Conservation (phyloP, 768 basidiomycete genomes). For the Termitomyces sp. region DNA sequence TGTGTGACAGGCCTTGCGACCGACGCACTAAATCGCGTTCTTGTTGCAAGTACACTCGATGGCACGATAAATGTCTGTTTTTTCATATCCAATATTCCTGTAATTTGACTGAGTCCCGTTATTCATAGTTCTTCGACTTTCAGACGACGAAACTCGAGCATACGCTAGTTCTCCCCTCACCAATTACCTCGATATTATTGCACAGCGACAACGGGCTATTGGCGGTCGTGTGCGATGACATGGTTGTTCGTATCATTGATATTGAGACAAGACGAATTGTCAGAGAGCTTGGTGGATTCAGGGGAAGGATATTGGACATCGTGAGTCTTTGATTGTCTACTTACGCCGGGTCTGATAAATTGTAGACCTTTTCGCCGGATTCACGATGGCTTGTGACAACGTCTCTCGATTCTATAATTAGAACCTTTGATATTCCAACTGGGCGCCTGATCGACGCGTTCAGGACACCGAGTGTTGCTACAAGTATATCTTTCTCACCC, state of each 20-base stretch:
- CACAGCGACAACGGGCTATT: conserved; percentile 86
- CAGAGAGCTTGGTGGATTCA: conserved; percentile 82
- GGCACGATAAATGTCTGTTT: conserved; percentile 81
- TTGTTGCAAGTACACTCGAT: conserved; percentile 85
- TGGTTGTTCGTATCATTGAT: conserved; percentile 81
- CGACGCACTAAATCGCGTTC: conserved; percentile 77
- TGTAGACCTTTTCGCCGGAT: conserved; percentile 89
- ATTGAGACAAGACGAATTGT: conserved; percentile 87
- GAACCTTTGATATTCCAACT: conserved; percentile 95
- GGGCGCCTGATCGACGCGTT: conserved; percentile 92
- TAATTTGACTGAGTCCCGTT: conserved; percentile 1
- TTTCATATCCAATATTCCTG: background rate
- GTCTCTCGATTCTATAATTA: conserved; percentile 86
- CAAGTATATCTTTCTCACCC: conserved; percentile 89
- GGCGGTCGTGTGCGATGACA: conserved; percentile 83
- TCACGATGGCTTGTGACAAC: conserved; percentile 90
- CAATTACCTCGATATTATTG: conserved; percentile 65
- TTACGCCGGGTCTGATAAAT: background rate
- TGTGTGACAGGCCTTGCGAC: conserved; percentile 79
- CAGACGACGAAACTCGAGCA: conserved; percentile 76
- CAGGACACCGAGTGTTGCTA: conserved; percentile 81
- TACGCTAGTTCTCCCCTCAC: conserved; percentile 63
- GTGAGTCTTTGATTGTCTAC: conserved; percentile 39
- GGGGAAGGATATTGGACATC: conserved; percentile 83
- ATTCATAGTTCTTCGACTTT: conserved; percentile 89